Evolutionary conservation across 495 filamentous ascomycete species (phyloP).

Genomic region (Penicillium simplicissimum): DNA sequence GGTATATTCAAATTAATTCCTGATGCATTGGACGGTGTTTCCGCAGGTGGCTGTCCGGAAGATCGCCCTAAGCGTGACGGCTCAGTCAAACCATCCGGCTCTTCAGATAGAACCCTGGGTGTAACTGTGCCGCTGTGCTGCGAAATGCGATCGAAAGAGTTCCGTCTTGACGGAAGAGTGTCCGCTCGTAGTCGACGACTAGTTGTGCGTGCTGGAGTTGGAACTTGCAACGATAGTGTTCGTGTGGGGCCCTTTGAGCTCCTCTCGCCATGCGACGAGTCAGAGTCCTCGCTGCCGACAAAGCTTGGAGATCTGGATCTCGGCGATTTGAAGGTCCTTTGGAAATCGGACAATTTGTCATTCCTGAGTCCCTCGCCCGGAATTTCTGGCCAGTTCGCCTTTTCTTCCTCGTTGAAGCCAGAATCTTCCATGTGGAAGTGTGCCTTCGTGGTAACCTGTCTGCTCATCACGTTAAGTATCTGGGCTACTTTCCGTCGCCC

Average conservation of each 20-base stretch:
- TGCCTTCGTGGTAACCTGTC: conserved; percentile 42
- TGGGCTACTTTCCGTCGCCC: conserved; percentile 44
- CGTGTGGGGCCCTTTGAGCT: conserved; percentile 10
- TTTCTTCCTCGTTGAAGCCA: conserved; percentile 44
- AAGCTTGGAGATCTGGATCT: conserved; percentile 31
- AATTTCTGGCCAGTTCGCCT: conserved; percentile 50
- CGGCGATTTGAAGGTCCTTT: conserved; percentile 37
- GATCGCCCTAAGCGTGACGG: neutral
- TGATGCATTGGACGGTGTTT: neutral
- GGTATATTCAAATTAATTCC: neutral
- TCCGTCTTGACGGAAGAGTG: conserved; percentile 14
- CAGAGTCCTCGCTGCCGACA: conserved; percentile 10
- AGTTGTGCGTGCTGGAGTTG: conserved; percentile 1
- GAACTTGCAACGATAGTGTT: conserved; percentile 12
- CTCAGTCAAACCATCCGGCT: neutral
- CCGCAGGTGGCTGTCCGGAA: neutral
- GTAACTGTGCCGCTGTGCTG: neutral
- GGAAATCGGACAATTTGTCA: conserved; percentile 34
- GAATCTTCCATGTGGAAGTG: conserved; percentile 45
- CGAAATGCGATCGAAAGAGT: neutral
- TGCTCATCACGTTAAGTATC: conserved; percentile 32
- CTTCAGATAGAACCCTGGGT: neutral
- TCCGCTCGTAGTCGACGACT: conserved; percentile 14
- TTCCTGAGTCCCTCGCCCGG: conserved; percentile 52
- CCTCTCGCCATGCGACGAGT: conserved; percentile 24